Conservation (phyloP, 768 basidiomycete species). For the Lactarius akahatsu region DNA sequence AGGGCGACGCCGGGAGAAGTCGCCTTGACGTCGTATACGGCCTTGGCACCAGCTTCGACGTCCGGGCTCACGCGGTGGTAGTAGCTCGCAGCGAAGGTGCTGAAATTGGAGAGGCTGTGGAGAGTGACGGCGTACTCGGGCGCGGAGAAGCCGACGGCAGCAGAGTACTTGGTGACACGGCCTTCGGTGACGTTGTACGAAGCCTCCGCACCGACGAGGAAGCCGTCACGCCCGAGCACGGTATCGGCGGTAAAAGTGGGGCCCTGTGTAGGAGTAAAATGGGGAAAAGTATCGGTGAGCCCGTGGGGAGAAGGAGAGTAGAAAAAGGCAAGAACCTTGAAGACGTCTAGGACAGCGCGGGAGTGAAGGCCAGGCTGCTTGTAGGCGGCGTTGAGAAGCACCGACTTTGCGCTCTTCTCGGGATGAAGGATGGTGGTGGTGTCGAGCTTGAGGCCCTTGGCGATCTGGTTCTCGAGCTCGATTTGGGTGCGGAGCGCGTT, state of each 20-base stretch:
- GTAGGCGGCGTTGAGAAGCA: slow-evolving; percentile 81
- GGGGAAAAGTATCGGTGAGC: not conserved
- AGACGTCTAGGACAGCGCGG: slow-evolving; percentile 84
- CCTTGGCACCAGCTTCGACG: slow-evolving; percentile 95
- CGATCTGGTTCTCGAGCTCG: slow-evolving; percentile 96
- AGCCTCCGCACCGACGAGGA: slow-evolving; percentile 95
- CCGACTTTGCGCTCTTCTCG: slow-evolving; percentile 82
- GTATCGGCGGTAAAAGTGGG: slow-evolving; percentile 97
- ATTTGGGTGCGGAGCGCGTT: slow-evolving; percentile 90
- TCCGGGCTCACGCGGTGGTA: slow-evolving; percentile 93
- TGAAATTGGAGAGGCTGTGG: slow-evolving; percentile 93
- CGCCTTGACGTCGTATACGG: slow-evolving; percentile 91
- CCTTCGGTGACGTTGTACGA: slow-evolving; percentile 96
- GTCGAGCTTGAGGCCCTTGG: slow-evolving; percentile 97
- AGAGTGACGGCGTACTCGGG: slow-evolving; percentile 94
- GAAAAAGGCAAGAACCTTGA: slow-evolving; percentile 64
- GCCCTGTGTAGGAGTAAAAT: slow-evolving; percentile 55
- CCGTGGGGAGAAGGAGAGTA: not conserved
- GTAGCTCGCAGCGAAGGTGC: slow-evolving; percentile 92
- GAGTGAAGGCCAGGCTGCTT: slow-evolving; percentile 96
- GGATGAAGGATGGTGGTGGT: slow-evolving; percentile 79
- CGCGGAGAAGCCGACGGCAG: slow-evolving; percentile 92
- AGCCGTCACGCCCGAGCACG: slow-evolving; percentile 93
- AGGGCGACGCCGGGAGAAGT: slow-evolving; percentile 83
- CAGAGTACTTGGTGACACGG: slow-evolving; percentile 86